Evolutionary conservation across 805 yeast genomes (phyloP).

Genomic region (Saccharomycopsis babjevae): DNA sequence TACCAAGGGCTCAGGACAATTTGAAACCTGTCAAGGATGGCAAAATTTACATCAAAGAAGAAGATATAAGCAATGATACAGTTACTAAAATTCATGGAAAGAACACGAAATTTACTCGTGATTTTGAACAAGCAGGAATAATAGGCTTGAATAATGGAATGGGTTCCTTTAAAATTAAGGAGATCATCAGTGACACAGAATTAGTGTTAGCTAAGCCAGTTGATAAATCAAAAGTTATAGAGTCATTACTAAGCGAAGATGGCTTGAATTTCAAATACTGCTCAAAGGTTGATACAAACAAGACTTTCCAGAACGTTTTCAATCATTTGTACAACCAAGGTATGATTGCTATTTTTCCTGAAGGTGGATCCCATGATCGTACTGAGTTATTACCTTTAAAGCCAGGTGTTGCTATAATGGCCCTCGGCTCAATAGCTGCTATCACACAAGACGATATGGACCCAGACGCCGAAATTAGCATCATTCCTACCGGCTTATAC

Average conservation of each 20-base stretch:
- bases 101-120: conserved; percentile 33
- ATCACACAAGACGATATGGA: conserved; percentile 24
- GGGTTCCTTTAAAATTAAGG: conserved; percentile 65
- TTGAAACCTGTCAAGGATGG: conserved; percentile 57
- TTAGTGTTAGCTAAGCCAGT: conserved; percentile 62
- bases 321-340: conserved; percentile 71
- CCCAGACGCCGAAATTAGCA: conserved; percentile 67
- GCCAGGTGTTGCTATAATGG: conserved; percentile 98
- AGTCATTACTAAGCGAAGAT: conserved; percentile 37
- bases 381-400: conserved; percentile 84
- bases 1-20: conserved; percentile 82
- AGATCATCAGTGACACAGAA: conserved; percentile 63
- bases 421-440: conserved; percentile 81
- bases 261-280: conserved; percentile 58
- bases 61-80: conserved; percentile 24
- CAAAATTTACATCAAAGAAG: conserved; percentile 43
- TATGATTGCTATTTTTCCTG: conserved; percentile 91
- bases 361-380: conserved; percentile 97
- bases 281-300: conserved; percentile 80
- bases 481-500: conserved; percentile 96
- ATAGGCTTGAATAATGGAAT: conserved; percentile 67
- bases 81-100: conserved; percentile 43
- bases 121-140: conserved; percentile 50
- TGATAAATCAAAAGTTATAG: conserved; percentile 20
- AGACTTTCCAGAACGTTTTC: conserved; percentile 77